Conservation (phyloP, 2,329 filamentous ascomycete species). For the Penicillium corylophilum region DNA sequence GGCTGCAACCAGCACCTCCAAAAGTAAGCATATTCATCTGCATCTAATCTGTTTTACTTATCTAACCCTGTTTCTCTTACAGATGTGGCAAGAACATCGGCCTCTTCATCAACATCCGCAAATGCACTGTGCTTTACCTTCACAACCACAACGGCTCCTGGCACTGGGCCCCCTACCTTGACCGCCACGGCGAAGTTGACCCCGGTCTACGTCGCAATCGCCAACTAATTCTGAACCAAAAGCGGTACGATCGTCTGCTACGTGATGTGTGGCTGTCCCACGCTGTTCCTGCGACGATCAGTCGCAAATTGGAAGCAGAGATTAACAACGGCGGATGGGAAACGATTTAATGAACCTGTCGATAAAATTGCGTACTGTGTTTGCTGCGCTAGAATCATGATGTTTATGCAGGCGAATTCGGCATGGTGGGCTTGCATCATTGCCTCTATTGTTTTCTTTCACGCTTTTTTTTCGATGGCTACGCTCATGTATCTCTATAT, state of each 20-base stretch:
- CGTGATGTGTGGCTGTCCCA: constrained; percentile 84
- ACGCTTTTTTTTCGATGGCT: not conserved
- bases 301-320: constrained; percentile 85
- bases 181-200: constrained; percentile 93
- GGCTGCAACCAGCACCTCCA: constrained; percentile 88
- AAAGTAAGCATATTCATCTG: constrained; percentile 57
- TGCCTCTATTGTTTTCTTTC: constrained; percentile 1
- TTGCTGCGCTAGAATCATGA: constrained; percentile 4
- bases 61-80: constrained; percentile 17
- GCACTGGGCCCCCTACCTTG: constrained; percentile 85
- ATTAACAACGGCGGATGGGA: constrained; percentile 99
- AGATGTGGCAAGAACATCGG: constrained; percentile 88
- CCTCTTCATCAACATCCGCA: constrained; percentile 95
- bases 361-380: constrained; percentile 6
- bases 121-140: constrained; percentile 87
- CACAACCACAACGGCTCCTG: constrained; percentile 81
- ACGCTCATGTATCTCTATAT: constrained; percentile 2
- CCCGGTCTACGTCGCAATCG: constrained; percentile 83
- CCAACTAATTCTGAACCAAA: constrained; percentile 90
- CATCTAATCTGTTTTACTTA: not conserved
- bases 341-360: constrained; percentile 47
- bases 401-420: not conserved
- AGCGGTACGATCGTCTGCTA: constrained; percentile 84
- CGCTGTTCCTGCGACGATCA: constrained; percentile 83
- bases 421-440: not conserved